Evolutionary conservation across 192 early-diverging fungal species (phyloP), one percentile per base, ranked within the genome.

Genomic region (Coemansia sp.): DNA sequence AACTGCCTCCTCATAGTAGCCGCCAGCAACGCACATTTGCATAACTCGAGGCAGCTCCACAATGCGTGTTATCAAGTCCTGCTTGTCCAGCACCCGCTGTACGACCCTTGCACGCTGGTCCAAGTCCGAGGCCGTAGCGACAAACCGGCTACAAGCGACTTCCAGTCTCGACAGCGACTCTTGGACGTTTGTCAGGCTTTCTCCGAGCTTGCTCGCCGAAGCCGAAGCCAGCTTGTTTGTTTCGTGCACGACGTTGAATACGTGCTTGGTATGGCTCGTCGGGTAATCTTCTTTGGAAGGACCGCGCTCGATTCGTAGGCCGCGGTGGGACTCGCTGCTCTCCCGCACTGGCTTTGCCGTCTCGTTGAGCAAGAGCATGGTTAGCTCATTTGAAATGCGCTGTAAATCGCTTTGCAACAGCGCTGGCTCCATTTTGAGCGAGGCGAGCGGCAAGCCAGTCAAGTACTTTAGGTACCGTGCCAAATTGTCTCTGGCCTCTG

Each of bases 11-110:
- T 81, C 73, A 47, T 75, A 81, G 63, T 68, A 81, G 9, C 78
- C 78, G 32, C 78, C 78, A 10, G 78, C 78, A 4, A 81, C 73
- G 39, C 78, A 81, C 78, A 81, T 81, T 38, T 74, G 78, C 78
- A 81, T 81, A 22, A 81, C 78, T 0, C 78, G 78, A 6, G 78
- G 78, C 47, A 81, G 78, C 68, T 81, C 78, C 1, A 81, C 69
- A 32, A 81, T 68, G 25, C 78, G 78, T 31, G 73, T 56, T 27
- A 81, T 66, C 12, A 81, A 51, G 43, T 81, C 72, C 69, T 81
- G 78, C 68, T 81, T 74, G 59, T 81, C 78, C 9, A 81, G 59
- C 20, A 81, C 78, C 1, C 70, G 69, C 53, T 81, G 78, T 5
- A 81, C 56, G 27, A 75, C 68, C 40, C 65, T 74, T 24, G 68